Conservation (phyloP, 1,284 basidiomycete genomes). For the Exsudoporus floridanus region DNA sequence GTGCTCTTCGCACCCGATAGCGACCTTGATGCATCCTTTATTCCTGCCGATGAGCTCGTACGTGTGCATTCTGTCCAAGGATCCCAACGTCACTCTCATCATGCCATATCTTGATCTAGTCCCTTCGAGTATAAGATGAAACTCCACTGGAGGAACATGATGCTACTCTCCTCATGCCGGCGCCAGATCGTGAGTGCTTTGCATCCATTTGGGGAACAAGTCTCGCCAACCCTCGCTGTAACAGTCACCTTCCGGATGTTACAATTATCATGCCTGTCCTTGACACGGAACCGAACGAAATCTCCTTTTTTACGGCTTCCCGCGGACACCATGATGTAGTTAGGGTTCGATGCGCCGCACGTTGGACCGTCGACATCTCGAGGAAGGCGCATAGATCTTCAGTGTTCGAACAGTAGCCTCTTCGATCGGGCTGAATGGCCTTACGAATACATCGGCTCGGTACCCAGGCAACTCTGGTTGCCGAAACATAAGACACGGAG, state of each 20-base stretch:
- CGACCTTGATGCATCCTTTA: conserved; percentile 86
- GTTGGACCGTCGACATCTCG: conserved; percentile 82
- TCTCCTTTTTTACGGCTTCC: conserved; percentile 92
- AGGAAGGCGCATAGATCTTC: conserved; percentile 91
- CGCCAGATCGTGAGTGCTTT: conserved; percentile 65
- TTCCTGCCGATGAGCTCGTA: conserved; percentile 83
- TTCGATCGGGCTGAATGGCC: conserved; percentile 77
- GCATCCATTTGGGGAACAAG: background rate
- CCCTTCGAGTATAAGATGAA: conserved; percentile 91
- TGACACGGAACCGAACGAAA: conserved; percentile 57
- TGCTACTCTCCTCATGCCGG: conserved; percentile 87
- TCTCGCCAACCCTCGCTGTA: background rate
- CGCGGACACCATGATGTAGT: conserved; percentile 84
- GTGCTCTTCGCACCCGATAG: conserved; percentile 90
- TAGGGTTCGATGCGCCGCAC: conserved; percentile 95
- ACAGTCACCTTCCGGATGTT: conserved; percentile 78
- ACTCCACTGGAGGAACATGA: conserved; percentile 67
- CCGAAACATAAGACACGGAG: conserved; percentile 85
- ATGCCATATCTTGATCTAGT: conserved; percentile 39
- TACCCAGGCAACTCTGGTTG: conserved; percentile 85
- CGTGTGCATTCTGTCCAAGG: conserved; percentile 28
- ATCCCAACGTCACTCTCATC: conserved; percentile 12
- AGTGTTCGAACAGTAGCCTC: conserved; percentile 89
- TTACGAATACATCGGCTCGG: conserved; percentile 80
- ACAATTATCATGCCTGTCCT: conserved; percentile 94